Base-by-base conservation (phyloP, 768 basidiomycete genomes). In the Roridomyces roridus region DNA sequence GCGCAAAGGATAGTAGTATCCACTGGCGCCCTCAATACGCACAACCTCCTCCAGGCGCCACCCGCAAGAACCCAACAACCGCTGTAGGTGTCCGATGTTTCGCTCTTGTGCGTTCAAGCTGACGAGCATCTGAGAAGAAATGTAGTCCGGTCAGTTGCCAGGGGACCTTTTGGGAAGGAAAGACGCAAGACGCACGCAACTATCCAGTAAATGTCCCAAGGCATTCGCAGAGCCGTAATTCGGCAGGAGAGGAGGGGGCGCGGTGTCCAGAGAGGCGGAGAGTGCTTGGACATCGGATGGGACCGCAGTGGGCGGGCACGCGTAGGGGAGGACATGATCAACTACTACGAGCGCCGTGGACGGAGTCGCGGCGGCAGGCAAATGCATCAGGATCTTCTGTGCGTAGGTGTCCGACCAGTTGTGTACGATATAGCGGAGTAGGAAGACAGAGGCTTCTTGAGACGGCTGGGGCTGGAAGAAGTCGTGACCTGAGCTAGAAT, bases 381-480 rank as follows among this genome's bases (percentile, higher is more conserved):
- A 62, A 17, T 67, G 59, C 28, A 37, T 39, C 10, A 74, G 61
- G 50, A 72, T 67, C 36, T 55, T 56, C 26, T 29, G 23, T 25
- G 53, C 59, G 47, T 68, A 57, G 1, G 48, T 46, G 55, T 71
- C 70, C 4, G 68, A 51, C 71, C 72, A 72, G 55, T 75, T 67
- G 59, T 75, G 73, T 26, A 72, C 45, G 45, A 70, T 66, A 29
- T 46, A 40, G 18, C 67, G 57, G 11, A 71, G 18, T 35, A 72
- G 47, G 56, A 69, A 74, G 6, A 72, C 68, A 0, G 61, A 54
- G 7, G 69, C 68, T 42, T 68, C 46, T 39, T 57, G 58, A 36
- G 66, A 39, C 1, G 71, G 69, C 43, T 74, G 70, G 8, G 67
- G 63, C 6, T 34, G 31, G 46, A 73, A 70, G 63, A 72, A 72